Evolutionary conservation across 169 alveolate species (phyloP).

Genomic region (Cryptosporidium meleagridis): DNA sequence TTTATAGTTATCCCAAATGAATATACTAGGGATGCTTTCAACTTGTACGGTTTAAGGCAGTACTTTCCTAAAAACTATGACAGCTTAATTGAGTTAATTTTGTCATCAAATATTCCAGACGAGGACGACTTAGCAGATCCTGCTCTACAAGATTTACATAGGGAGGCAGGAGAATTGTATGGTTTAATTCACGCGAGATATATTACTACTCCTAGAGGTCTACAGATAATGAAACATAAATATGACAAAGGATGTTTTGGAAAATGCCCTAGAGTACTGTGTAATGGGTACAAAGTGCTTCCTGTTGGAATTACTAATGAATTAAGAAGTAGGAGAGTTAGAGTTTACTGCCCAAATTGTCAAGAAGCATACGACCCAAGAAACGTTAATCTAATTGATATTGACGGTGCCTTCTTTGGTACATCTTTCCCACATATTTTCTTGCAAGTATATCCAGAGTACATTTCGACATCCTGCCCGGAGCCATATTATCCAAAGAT

Average conservation of each 20-base stretch:
- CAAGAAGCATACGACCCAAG: slow-evolving; percentile 90
- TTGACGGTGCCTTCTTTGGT: slow-evolving; percentile 97
- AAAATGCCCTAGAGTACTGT: slow-evolving; percentile 95
- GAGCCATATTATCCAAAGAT: slow-evolving; percentile 84
- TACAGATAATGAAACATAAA: slow-evolving; percentile 92
- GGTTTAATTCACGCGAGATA: slow-evolving; percentile 95
- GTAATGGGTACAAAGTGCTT: slow-evolving; percentile 93
- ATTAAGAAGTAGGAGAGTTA: slow-evolving; percentile 91
- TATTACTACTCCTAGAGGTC: slow-evolving; percentile 92
- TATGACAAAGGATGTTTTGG: slow-evolving; percentile 96
- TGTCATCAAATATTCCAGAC: slow-evolving; percentile 76
- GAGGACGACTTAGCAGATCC: slow-evolving; percentile 80
- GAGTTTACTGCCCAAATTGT: slow-evolving; percentile 96
- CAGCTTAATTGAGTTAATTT: slow-evolving; percentile 73
- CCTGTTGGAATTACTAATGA: slow-evolving; percentile 96
- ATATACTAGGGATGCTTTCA: slow-evolving; percentile 79
- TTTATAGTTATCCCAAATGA: slow-evolving; percentile 73
- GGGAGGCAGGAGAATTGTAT: slow-evolving; percentile 92
- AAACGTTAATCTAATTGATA: slow-evolving; percentile 83
- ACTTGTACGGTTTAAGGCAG: slow-evolving; percentile 82
- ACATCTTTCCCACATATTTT: slow-evolving; percentile 94
- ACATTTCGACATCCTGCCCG: slow-evolving; percentile 84
- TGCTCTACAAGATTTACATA: slow-evolving; percentile 82
- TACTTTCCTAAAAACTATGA: slow-evolving; percentile 75
- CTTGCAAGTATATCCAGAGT: slow-evolving; percentile 89